Evolutionary conservation across 768 basidiomycete genomes (phyloP).

Genomic region (Daedalea quercina): DNA sequence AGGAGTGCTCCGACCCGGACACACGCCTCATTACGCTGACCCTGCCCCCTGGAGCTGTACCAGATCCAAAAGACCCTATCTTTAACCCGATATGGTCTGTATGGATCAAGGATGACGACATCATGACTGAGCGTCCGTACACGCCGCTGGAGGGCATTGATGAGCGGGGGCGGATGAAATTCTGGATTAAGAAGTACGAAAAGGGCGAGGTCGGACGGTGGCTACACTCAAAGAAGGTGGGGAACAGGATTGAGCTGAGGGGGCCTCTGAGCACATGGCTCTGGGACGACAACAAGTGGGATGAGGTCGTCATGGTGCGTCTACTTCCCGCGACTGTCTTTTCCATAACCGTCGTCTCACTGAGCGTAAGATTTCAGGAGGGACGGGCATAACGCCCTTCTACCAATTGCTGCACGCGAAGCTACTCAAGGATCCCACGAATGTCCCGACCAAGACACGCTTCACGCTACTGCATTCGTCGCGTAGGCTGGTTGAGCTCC

Average conservation of each 20-base stretch:
- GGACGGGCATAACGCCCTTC: constrained; percentile 85
- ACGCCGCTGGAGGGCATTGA: constrained; percentile 75
- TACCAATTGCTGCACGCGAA: constrained; percentile 62
- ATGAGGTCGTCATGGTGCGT: constrained; percentile 73
- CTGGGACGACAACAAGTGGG: constrained; percentile 55
- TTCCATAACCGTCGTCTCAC: neutral
- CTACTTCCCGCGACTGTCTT: neutral
- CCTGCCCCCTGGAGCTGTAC: constrained; percentile 35
- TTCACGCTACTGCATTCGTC: constrained; percentile 75
- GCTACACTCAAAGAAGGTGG: constrained; percentile 64
- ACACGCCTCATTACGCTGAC: constrained; percentile 61
- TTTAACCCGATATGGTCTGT: constrained; percentile 60
- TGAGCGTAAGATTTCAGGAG: constrained; percentile 68
- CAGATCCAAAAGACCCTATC: constrained; percentile 7
- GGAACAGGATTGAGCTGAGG: constrained; percentile 68
- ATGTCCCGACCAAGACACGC: constrained; percentile 32
- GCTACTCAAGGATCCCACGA: constrained; percentile 28
- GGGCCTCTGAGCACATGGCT: constrained; percentile 69
- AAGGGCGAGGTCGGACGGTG: constrained; percentile 79
- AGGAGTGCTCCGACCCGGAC: constrained; percentile 40
- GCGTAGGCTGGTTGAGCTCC: constrained; percentile 52
- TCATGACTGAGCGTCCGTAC: constrained; percentile 83
- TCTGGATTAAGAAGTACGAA: constrained; percentile 80
- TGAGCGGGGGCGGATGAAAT: constrained; percentile 53
- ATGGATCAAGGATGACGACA: constrained; percentile 81